A percentile compares a stretch with the other conserved stretches of the same genome.
Conservation (phyloP, 495 filamentous ascomycete species). For the Penicillium arizonense region DNA sequence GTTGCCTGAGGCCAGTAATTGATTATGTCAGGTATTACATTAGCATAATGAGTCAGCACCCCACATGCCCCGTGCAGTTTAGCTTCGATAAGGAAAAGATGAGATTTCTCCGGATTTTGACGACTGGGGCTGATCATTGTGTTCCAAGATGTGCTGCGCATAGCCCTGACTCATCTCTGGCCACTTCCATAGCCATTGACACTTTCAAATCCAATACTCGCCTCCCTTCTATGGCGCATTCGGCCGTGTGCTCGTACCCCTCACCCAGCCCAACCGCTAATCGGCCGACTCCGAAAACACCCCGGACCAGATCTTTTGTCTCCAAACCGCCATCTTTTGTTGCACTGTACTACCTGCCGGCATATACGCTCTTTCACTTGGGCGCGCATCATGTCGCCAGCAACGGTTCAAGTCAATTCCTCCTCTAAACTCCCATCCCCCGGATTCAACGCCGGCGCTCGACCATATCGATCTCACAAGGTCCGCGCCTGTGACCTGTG, state of each 20-base stretch:
- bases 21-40: background rate
- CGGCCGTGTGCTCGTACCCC: conserved; percentile 25
- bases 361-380: conserved; percentile 6
- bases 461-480: conserved; percentile 53
- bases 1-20: background rate
- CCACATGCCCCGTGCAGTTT: background rate
- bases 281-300: conserved; percentile 30
- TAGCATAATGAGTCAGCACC: background rate
- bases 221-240: conserved; percentile 15
- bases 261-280: conserved; percentile 21
- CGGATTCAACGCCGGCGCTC: conserved; percentile 44
- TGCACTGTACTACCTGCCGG: conserved; percentile 3
- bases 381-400: conserved; percentile 39
- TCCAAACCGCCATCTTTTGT: conserved; percentile 15
- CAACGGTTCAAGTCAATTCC: conserved; percentile 31
- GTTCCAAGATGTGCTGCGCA: background rate
- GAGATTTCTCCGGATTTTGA: conserved; percentile 7
- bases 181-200: background rate
- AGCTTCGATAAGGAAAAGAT: conserved; percentile 4
- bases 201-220: background rate
- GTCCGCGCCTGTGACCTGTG: conserved; percentile 52
- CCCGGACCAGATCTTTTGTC: conserved; percentile 16
- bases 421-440: conserved; percentile 38
- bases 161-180: background rate
- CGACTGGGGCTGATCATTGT: background rate